Evolutionary conservation across 2,329 filamentous ascomycete genomes (phyloP).

Genomic region (Epichloe bromicola): DNA sequence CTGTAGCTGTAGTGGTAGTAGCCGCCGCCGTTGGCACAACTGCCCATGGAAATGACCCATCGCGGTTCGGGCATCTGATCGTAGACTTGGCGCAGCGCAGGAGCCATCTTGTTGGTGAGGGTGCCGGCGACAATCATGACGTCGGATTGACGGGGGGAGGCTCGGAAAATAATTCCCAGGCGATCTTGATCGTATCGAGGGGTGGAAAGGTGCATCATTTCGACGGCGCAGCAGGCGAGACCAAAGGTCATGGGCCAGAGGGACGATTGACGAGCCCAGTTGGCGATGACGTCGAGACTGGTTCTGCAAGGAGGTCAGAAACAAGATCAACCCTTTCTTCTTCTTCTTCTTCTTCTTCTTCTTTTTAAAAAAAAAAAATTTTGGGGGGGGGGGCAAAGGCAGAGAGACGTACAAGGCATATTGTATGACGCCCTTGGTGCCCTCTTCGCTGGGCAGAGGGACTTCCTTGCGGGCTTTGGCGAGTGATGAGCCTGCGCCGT

Average conservation of each 20-base stretch:
- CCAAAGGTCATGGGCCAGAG: slow-evolving; percentile 85
- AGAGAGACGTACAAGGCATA: slow-evolving; percentile 61
- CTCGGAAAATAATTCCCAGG: slow-evolving; percentile 80
- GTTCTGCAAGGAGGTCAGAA: slow-evolving; percentile 38
- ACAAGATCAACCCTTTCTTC: no score
- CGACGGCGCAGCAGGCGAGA: slow-evolving; percentile 76
- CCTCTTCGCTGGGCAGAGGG: slow-evolving; percentile 63
- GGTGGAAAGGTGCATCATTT: slow-evolving; percentile 87
- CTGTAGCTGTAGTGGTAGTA: slow-evolving; percentile 83
- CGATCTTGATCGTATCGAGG: slow-evolving; percentile 84
- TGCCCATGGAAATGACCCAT: slow-evolving; percentile 77
- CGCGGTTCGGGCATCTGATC: slow-evolving; percentile 90
- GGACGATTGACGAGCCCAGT: slow-evolving; percentile 75
- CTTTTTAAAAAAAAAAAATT: no score
- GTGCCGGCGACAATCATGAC: slow-evolving; percentile 92
- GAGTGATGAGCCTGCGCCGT: slow-evolving; percentile 39
- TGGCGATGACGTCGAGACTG: slow-evolving; percentile 64
- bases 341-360: no score
- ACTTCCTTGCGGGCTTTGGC: slow-evolving; percentile 55
- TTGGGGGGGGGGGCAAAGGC: no score
- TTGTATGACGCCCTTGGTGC: slow-evolving; percentile 68
- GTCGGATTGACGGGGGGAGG: slow-evolving; percentile 70
- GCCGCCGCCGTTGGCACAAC: slow-evolving; percentile 71
- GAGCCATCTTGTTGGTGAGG: slow-evolving; percentile 92
- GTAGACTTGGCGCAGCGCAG: slow-evolving; percentile 79